Evolutionary conservation across 73 alveolate species (phyloP).

Genomic region (Paramecium pentaurelia): DNA sequence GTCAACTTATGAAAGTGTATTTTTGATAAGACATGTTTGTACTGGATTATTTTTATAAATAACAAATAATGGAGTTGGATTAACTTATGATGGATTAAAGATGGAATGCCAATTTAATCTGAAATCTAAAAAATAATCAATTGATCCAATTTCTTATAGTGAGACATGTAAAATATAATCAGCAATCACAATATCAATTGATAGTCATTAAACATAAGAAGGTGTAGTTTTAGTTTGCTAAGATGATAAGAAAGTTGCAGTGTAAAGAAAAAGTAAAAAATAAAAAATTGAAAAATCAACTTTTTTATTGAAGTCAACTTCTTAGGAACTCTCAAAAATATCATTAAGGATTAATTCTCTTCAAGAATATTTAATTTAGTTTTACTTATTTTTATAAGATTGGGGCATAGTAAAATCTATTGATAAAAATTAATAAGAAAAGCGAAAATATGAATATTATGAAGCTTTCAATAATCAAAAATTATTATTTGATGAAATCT

Average conservation of each 20-base stretch:
- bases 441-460: constrained; percentile 1
- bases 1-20: constrained; percentile 2
- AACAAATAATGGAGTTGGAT: background rate
- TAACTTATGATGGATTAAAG: constrained; percentile 13
- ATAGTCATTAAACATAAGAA: background rate
- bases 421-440: background rate
- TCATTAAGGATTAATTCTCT: background rate
- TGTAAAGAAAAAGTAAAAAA: constrained; percentile 5
- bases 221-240: background rate
- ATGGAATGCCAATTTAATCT: background rate
- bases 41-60: background rate
- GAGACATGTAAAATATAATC: constrained; percentile 19
- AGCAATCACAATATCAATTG: background rate
- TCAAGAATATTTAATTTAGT: background rate
- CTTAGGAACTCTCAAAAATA: background rate
- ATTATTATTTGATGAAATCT: background rate
- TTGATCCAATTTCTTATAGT: background rate
- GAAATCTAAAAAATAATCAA: background rate
- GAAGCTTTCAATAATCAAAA: constrained; percentile 28
- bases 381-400: constrained; percentile 3
- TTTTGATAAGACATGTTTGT: constrained; percentile 30
- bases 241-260: background rate
- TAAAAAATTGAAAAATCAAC: background rate
- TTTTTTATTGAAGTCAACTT: background rate
- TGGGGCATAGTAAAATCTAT: constrained; percentile 5